phyloP scores from a whole-genome alignment of 352 stramenopile genomes.

The Pythium sukuiense region DNA sequence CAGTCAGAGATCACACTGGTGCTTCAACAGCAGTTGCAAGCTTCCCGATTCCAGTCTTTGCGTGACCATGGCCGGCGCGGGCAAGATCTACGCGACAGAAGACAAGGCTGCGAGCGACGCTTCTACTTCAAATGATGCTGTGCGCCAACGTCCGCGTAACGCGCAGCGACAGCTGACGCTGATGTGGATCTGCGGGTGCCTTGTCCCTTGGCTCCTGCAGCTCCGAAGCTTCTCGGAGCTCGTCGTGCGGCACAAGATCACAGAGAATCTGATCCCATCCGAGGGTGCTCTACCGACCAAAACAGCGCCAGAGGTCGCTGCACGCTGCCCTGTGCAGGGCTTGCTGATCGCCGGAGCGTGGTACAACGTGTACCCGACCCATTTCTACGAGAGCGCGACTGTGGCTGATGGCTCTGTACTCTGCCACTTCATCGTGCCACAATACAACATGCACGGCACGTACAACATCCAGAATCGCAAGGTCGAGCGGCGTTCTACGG shows the following conservation, averaged over 20 bases:
- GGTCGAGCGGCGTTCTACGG: background rate
- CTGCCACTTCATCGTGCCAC: background rate
- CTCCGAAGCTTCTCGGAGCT: background rate
- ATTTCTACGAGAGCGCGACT: background rate
- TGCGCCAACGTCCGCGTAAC: background rate
- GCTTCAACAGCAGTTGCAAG: too few relatives aligned
- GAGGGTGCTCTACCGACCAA: background rate
- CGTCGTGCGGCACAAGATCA: background rate
- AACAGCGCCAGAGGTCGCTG: background rate
- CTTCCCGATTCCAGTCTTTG: too few relatives aligned
- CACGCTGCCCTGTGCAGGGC: background rate
- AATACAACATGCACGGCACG: constrained; percentile 1
- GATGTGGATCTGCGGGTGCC: background rate
- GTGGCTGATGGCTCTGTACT: background rate
- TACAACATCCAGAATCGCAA: background rate
- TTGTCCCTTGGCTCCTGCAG: background rate
- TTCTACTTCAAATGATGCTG: too few relatives aligned
- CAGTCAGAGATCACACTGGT: too few relatives aligned
- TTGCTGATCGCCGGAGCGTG: background rate
- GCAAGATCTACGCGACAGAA: background rate
- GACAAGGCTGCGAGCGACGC: background rate
- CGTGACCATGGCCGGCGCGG: background rate
- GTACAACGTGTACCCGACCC: background rate
- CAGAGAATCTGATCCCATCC: background rate
- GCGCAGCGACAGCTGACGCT: background rate